phyloP scores from a whole-genome alignment of 2,329 filamentous ascomycete species.

The Allantophomopsis lycopodina region DNA sequence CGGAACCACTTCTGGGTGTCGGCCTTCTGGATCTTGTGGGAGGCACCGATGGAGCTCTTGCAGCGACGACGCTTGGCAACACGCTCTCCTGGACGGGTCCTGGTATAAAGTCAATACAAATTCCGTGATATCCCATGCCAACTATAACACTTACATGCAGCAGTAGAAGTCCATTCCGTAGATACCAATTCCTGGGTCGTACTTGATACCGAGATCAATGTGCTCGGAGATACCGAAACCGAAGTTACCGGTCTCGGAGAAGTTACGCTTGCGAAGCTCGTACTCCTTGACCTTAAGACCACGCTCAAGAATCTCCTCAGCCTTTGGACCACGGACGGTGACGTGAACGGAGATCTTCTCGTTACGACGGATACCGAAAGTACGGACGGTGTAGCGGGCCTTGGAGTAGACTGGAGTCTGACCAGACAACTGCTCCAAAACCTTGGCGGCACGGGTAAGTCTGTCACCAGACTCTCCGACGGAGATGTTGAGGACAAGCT shows the following conservation, averaged over 20 bases:
- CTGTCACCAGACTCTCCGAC: constrained; percentile 99
- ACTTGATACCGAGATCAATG: constrained; percentile 99
- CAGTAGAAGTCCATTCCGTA: constrained; percentile 99
- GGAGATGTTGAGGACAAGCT: constrained; percentile 98
- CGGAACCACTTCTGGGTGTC: constrained; percentile 99
- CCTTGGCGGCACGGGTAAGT: constrained; percentile 98
- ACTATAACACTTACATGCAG: constrained; percentile 60
- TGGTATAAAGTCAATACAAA: constrained; percentile 23
- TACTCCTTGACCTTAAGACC: constrained; percentile 99
- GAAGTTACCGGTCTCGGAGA: constrained; percentile 99
- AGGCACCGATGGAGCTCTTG: constrained; percentile 74
- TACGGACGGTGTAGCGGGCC: constrained; percentile 99
- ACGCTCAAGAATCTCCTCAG: constrained; percentile 99
- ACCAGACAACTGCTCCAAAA: constrained; percentile 98
- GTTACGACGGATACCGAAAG: constrained; percentile 99
- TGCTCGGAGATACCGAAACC: constrained; percentile 99
- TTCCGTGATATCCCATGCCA: constrained; percentile 25
- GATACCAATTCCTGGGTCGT: constrained; percentile 95
- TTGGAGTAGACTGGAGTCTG: constrained; percentile 99
- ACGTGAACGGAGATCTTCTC: constrained; percentile 99
- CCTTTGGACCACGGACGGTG: constrained; percentile 97
- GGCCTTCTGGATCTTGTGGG: constrained; percentile 83
- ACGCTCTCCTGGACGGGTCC: constrained; percentile 90
- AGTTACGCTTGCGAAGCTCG: constrained; percentile 98
- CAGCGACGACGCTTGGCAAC: constrained; percentile 87